Percentiles rank a stretch among this genome's conserved stretches.
phyloP scores from a whole-genome alignment of 768 basidiomycete species.

The Leccinum longicurvipes region DNA sequence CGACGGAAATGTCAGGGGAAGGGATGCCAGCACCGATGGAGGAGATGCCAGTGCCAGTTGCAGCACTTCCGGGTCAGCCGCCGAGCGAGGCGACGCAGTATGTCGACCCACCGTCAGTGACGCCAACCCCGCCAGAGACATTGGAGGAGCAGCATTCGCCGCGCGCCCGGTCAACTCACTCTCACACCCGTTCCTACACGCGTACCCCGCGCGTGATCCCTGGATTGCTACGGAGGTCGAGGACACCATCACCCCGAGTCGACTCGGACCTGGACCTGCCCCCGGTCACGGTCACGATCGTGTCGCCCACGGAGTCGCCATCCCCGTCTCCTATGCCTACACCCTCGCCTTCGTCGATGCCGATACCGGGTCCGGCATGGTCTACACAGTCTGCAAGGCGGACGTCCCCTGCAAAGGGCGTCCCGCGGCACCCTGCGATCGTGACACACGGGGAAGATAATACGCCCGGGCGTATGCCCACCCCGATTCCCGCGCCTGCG shows the following conservation, averaged over 20 bases:
- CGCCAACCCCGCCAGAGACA: slow-evolving; percentile 8
- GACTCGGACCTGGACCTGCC: not conserved
- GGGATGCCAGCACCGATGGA: not conserved
- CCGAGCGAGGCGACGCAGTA: slow-evolving; percentile 15
- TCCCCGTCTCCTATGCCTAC: not conserved
- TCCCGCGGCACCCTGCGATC: not conserved
- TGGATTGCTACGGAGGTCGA: slow-evolving; percentile 1
- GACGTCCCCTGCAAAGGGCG: not conserved
- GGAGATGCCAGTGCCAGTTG: not conserved
- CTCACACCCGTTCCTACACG: not conserved
- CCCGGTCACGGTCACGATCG: slow-evolving; percentile 10
- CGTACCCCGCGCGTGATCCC: not conserved
- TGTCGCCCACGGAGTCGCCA: slow-evolving; percentile 16
- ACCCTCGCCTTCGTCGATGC: not conserved
- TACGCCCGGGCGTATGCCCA: not conserved
- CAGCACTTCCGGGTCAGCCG: not conserved
- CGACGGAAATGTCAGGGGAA: not conserved
- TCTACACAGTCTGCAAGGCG: slow-evolving; percentile 4
- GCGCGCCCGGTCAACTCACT: slow-evolving; percentile 1
- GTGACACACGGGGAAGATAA: not conserved
- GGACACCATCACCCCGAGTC: not conserved
- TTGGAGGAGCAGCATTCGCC: slow-evolving; percentile 23
- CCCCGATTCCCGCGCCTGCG: not conserved
- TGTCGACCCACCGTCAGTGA: not conserved
- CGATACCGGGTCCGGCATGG: not conserved